These are phyloP conservation scores for Craspedostauros australis DNA, from an alignment of 108 stramenopile genomes.

Conservation along the genomic window DNA sequence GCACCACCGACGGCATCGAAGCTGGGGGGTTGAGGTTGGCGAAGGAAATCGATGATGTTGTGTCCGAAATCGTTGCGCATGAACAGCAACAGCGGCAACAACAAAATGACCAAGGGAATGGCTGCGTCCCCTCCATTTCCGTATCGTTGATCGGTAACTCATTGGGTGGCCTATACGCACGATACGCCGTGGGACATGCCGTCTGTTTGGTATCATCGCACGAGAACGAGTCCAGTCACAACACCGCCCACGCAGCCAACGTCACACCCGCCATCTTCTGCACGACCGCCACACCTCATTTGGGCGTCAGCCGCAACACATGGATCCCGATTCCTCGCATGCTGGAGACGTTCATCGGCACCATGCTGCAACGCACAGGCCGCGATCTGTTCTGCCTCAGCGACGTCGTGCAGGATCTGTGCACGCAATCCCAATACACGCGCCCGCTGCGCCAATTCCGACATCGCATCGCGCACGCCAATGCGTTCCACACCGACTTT, in stretches of 20 bases:
- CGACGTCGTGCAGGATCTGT: conserved; percentile 41
- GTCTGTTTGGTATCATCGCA: background rate
- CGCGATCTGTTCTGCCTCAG: conserved; percentile 61
- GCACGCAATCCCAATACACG: conserved; percentile 31
- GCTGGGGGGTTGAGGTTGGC: conserved; percentile 57
- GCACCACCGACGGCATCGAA: conserved; percentile 60
- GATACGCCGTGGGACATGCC: conserved; percentile 57
- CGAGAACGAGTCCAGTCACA: background rate
- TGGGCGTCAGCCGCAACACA: conserved; percentile 59
- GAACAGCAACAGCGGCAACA: conserved; percentile 1
- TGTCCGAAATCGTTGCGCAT: conserved; percentile 17
- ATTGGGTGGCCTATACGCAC: conserved; percentile 71
- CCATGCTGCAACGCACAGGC: conserved; percentile 42
- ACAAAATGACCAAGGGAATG: background rate
- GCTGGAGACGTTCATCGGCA: conserved; percentile 43
- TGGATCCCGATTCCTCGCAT: conserved; percentile 56
- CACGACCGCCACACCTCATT: conserved; percentile 73
- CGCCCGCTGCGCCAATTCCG: conserved; percentile 55
- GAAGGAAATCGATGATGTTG: conserved; percentile 48
- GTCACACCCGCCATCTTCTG: conserved; percentile 18
- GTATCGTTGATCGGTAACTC: conserved; percentile 71
- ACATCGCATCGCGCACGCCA: conserved; percentile 75
- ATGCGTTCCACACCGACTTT: conserved; percentile 76
- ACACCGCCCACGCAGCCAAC: background rate
- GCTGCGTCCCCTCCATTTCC: conserved; percentile 12